phyloP scores from a whole-genome alignment of 345 rosid genomes.

The Gossypium sturtianum region DNA sequence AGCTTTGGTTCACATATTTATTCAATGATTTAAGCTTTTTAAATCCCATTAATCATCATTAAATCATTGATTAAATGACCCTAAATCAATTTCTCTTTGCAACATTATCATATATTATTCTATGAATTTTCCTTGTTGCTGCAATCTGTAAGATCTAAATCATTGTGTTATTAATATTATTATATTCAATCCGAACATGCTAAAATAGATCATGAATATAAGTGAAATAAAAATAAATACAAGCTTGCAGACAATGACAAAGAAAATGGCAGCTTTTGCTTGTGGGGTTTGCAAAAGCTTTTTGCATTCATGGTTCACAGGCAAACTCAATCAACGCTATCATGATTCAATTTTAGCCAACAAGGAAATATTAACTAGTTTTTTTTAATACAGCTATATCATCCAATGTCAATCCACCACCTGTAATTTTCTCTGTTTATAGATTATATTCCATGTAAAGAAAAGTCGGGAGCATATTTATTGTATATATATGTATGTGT shows the following conservation, averaged over 20 bases:
- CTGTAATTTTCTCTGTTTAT: neutral
- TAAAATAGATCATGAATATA: neutral
- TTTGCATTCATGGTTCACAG: neutral
- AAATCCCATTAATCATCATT: neutral
- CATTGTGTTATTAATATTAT: neutral
- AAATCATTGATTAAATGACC: neutral
- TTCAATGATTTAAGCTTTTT: neutral
- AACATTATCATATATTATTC: neutral
- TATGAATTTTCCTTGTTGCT: neutral
- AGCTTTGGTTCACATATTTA: neutral
- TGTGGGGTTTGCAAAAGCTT: slow-evolving; percentile 12
- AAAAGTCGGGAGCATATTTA: neutral
- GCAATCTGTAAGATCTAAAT: neutral
- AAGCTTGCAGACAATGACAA: neutral
- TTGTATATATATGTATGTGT: neutral
- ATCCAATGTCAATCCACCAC: neutral
- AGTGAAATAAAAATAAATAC: neutral
- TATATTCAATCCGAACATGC: neutral
- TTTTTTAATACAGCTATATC: neutral
- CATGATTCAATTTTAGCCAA: neutral
- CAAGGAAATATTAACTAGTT: neutral
- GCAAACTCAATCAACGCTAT: neutral
- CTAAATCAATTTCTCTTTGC: neutral
- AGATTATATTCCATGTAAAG: neutral
- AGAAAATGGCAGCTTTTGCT: slow-evolving; percentile 3